Evolutionary conservation across 2,329 filamentous ascomycete species (phyloP), one percentile per base, ranked within the genome.

Genomic region (Phyllosticta capitalensis): DNA sequence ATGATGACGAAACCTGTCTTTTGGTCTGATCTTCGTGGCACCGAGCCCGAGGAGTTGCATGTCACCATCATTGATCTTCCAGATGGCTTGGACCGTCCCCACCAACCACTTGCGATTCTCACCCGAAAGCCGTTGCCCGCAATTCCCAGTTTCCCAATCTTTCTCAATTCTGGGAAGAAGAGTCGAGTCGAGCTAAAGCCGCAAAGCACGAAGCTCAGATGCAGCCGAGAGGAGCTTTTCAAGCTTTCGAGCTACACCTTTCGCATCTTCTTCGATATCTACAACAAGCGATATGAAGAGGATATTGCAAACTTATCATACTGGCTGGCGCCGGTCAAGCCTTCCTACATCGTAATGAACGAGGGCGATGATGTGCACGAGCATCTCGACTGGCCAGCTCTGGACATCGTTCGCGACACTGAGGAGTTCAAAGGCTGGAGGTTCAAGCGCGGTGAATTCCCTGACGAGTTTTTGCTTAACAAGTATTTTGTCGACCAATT

Each of bases 251-350:
- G 71, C 0, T 95, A 94, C 69, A 96, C 89, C 0, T 74, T 95
- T 49, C 79, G 81, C 4, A 72, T 95, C 0, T 96, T 95, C 71
- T 76, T 83, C 17, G 90, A 97, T 65, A 77, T 96, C 0, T 97
- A 96, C 75, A 92, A 91, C 71, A 99, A 99, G 71, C 79, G 80
- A 2, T 99, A 90, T 66, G 84, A 88, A 54, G 76, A 82, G 0
- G 78, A 84, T 17, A 65, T 78, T 0, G 72, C 79, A 0, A 83
- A 86, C 26, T 81, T 96, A 69, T 87, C 91, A 0, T 99, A 96
- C 71, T 96, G 91, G 76, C 68, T 96, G 14, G 88, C 85, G 0
- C 92, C 94, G 5, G 64, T 79, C 5, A 52, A 19, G 14, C 65
- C 55, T 19, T 51, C 5, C 24, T 60, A 60, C 21, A 3, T 62